Conservation (phyloP, 1,139 yeast genomes). For the Kurtzmaniella natalensis region DNA sequence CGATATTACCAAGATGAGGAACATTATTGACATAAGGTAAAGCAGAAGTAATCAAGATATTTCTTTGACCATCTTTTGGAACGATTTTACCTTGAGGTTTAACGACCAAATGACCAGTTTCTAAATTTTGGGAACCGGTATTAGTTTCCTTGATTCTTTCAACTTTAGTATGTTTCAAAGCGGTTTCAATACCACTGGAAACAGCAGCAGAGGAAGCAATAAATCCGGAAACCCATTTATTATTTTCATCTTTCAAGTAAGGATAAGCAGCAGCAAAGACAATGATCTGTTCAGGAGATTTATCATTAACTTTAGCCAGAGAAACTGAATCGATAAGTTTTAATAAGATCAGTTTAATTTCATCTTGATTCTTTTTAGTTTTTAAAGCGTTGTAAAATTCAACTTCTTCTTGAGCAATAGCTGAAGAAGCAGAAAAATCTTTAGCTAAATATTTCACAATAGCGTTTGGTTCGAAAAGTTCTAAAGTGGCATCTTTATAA, state of each 20-base stretch:
- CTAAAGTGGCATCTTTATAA: conserved; percentile 24
- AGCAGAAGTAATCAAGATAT: conserved; percentile 89
- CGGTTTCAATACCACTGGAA: conserved; percentile 33
- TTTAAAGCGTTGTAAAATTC: conserved; percentile 28
- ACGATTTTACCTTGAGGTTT: conserved; percentile 27
- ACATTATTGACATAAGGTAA: conserved; percentile 97
- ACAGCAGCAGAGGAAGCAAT: conserved; percentile 31
- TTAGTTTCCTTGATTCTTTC: conserved; percentile 46
- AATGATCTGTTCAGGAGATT: conserved; percentile 40
- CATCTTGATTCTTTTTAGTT: conserved; percentile 19
- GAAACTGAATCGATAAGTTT: background rate
- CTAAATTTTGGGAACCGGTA: conserved; percentile 54
- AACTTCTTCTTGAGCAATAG: conserved; percentile 28
- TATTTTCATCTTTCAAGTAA: conserved; percentile 12
- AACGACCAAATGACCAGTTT: conserved; percentile 36
- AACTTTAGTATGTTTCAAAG: conserved; percentile 36
- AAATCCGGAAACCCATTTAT: conserved; percentile 42
- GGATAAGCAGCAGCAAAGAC: conserved; percentile 44
- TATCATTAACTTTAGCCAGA: conserved; percentile 9
- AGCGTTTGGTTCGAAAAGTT: conserved; percentile 74
- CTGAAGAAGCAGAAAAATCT: conserved; percentile 32
- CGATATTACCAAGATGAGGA: conserved; percentile 95
- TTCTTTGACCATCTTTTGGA: conserved; percentile 70
- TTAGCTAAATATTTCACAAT: conserved; percentile 66
- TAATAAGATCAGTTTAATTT: conserved; percentile 1